Evolutionary conservation across 2,329 filamentous ascomycete genomes (phyloP), one percentile per base, ranked within the genome.

Genomic region (Westerdykella sp.): DNA sequence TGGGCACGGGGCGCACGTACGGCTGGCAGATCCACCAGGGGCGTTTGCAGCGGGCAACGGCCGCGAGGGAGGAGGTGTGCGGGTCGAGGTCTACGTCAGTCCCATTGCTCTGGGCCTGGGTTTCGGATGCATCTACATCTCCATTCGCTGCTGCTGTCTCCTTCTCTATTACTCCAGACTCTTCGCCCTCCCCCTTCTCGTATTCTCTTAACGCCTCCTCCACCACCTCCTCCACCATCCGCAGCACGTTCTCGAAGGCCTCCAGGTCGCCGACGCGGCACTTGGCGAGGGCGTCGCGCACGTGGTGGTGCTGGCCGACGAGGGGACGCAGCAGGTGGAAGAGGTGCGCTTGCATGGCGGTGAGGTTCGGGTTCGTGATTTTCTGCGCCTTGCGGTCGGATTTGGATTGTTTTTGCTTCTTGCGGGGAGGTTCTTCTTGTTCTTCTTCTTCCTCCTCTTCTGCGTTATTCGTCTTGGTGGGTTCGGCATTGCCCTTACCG

Each of bases 1-100:
- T 85, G 0, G 93, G 93, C 57, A 96, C 65, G 34, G 89, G 90
- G 43, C 90, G 74, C 6, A 96, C 78, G 57, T 95, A 87, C 4
- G 91, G 84, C 70, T 97, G 90, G 41, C 83, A 88, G 4, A 95
- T 77, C 87, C 88, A 96, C 79, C 83, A 96, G 1, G 90, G 90
- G 50, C 88, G 72, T 63, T 82, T 84, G 60, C 88, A 95, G 47
- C 79, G 73, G 43, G 77, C 79, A 21, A 93, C 81, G 1, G 85
- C 56, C 7, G 78, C 81, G 14, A 80, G 69, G 4, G 83, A 85
- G 62, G 77, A 83, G 57, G 81, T 74, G 39, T 69, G 62, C 1
- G 66, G 60, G 23, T 69, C 62, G 9, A 53, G 49, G 2, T 71
- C 65, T 31, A 62, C 1, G 18, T 49, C 2, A 70, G 64, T 30